phyloP scores from a whole-genome alignment of 2,329 filamentous ascomycete genomes.

The Teratosphaeria pseudoeucalypti region DNA sequence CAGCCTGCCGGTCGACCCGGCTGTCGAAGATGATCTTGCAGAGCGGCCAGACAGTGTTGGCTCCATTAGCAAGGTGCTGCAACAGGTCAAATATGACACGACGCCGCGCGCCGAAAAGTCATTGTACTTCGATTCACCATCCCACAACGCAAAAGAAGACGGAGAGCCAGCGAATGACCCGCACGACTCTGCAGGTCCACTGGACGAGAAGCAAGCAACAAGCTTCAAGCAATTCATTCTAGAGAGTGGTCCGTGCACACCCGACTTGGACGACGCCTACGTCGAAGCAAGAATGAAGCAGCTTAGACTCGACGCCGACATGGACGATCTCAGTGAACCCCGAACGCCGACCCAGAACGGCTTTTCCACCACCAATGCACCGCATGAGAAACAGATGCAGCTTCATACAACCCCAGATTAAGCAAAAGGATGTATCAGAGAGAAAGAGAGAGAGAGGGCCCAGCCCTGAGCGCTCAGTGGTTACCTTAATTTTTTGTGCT shows the following conservation, averaged over 20 bases:
- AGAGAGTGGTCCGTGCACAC: conserved; percentile 7
- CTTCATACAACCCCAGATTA: background rate
- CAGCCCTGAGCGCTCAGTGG: background rate
- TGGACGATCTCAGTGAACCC: conserved; percentile 10
- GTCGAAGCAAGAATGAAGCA: conserved; percentile 7
- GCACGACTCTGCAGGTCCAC: background rate
- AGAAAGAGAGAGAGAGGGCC: background rate
- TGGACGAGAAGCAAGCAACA: conserved; percentile 10
- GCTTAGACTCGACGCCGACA: conserved; percentile 8
- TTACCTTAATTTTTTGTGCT: background rate
- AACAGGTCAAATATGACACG: conserved; percentile 35
- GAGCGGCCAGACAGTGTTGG: conserved; percentile 32
- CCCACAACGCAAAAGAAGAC: background rate
- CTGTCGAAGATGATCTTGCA: conserved; percentile 37
- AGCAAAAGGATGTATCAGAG: background rate
- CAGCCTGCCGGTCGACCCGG: conserved; percentile 32
- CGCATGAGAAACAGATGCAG: background rate
- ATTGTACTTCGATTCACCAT: conserved; percentile 21
- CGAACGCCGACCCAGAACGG: conserved; percentile 13
- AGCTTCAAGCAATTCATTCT: conserved; percentile 21
- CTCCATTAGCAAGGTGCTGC: conserved; percentile 32
- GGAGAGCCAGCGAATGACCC: background rate
- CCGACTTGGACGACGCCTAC: conserved; percentile 2
- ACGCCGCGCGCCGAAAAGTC: conserved; percentile 34
- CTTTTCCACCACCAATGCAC: background rate